These are phyloP conservation scores for Xylaria sp. DNA, from an alignment of 2,329 filamentous ascomycete genomes.

Conservation along the genomic window DNA sequence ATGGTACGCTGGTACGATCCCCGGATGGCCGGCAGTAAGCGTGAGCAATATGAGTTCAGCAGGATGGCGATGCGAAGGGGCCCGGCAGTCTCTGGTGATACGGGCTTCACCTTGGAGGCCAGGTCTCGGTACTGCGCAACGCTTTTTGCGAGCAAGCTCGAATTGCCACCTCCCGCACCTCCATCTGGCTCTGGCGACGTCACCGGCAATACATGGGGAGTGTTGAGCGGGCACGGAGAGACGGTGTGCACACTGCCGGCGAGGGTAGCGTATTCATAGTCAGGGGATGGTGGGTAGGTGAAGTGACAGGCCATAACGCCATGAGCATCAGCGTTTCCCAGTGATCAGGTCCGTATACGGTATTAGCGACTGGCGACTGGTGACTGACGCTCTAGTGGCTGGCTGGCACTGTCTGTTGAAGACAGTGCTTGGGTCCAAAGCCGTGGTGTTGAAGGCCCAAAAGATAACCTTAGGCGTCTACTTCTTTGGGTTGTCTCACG, in stretches of 20 bases:
- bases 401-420: slow-evolving; percentile 42
- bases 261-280: slow-evolving; percentile 15
- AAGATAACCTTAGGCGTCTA: slow-evolving; percentile 19
- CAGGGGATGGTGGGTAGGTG: neutral
- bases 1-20: slow-evolving; percentile 53
- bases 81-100: neutral
- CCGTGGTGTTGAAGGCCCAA: slow-evolving; percentile 42
- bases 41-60: slow-evolving; percentile 54
- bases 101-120: slow-evolving; percentile 12
- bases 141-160: slow-evolving; percentile 4
- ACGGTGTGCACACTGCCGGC: slow-evolving; percentile 4
- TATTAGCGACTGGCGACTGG: too few species aligned
- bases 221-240: slow-evolving; percentile 25
- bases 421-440: slow-evolving; percentile 25
- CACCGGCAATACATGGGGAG: slow-evolving; percentile 8
- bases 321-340: slow-evolving; percentile 5
- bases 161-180: slow-evolving; percentile 1
- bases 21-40: slow-evolving; percentile 50
- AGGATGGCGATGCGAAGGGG: slow-evolving; percentile 52
- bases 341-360: neutral
- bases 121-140: slow-evolving; percentile 13
- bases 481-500: slow-evolving; percentile 21
- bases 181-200: neutral
- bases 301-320: slow-evolving; percentile 15
- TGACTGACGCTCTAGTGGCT: neutral